A percentile compares a stretch with the other conserved stretches of the same genome.
These are phyloP conservation scores for Aspergillus pseudoterreus DNA, from an alignment of 2,329 filamentous ascomycete genomes.

Conservation along the genomic window DNA sequence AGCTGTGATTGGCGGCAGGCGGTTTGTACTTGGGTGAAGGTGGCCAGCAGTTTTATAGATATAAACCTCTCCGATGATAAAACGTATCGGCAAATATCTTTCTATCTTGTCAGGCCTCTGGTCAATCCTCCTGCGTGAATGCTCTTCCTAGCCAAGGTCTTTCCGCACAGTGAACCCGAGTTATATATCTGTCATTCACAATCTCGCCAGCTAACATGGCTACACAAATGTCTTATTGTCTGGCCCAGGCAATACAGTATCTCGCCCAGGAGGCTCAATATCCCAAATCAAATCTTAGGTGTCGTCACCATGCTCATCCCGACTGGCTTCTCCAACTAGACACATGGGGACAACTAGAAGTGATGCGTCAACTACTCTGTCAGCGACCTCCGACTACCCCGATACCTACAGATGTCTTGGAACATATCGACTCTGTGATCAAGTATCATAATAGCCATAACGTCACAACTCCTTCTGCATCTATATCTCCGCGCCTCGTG, in stretches of 20 bases:
- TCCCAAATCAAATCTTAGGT: neutral
- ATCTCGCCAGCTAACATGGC: too few species aligned
- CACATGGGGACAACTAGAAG: conserved; percentile 14
- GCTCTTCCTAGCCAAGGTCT: neutral
- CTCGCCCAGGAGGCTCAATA: neutral
- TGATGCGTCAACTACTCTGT: conserved; percentile 10
- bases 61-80: too few species aligned
- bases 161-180: too few species aligned
- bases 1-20: too few species aligned
- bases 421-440: conserved; percentile 12
- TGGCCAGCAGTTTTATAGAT: too few species aligned
- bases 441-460: conserved; percentile 10
- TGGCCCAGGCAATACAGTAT: neutral
- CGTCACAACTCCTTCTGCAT: conserved; percentile 9
- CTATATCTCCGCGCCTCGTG: neutral
- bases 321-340: conserved; percentile 5
- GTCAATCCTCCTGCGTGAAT: too few species aligned
- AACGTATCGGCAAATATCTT: too few species aligned
- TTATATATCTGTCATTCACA: too few species aligned
- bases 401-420: conserved; percentile 6
- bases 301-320: neutral
- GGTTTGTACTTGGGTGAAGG: too few species aligned
- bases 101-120: conserved; percentile 6
- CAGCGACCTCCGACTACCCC: conserved; percentile 4
- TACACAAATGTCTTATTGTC: conserved; percentile 17